Evolutionary conservation across 495 filamentous ascomycete species (phyloP), one percentile per base, ranked within the genome.

Genomic region (Hypoxylon perforatum): DNA sequence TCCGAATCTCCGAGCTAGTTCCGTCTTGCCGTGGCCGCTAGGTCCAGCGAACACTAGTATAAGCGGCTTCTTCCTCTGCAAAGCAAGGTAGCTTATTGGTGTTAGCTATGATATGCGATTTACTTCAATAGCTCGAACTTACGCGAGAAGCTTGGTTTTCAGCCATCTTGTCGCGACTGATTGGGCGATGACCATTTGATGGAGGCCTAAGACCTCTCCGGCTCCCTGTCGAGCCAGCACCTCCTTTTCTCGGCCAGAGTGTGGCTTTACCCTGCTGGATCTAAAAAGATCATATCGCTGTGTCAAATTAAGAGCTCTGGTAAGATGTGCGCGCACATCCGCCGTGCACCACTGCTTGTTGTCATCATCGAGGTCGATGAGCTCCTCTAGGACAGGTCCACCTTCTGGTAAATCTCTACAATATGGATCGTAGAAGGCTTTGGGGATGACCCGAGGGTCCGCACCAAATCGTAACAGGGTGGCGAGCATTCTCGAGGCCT

Each of bases 21-120:
- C 83, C 0, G 84, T 85, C 57, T 85, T 87, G 0, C 84, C 84
- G 48, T 86, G 84, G 2, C 84, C 83, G 55, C 81, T 84, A 1
- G 80, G 78, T 0, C 84, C 84, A 1, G 80, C 77, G 36, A 84
- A 81, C 6, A 79, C 67, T 0, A 85, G 42, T 7, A 85, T 70
- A 2, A 86, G 58, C 1, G 63, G 67, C 36, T 55, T 62, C 19
- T 1, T 73, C 53, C 50, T 73, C 54, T 79, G 73, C 4, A 82
- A 35, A 0, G 78, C 78, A 9, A 85, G 63, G 33, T 3, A 77
- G 73, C 46, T 50, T 23, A 12, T 65, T 54, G 1, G 38, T 63
- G 4, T 61, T 61, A 25, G 75, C 30, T 11, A 69, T 50, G 19
- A 77, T 36, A 45, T 78, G 73, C 10, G 49, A 68, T 3, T 25